Conservation (phyloP, 345 rosid species). For the Eucalyptus polybractea region DNA sequence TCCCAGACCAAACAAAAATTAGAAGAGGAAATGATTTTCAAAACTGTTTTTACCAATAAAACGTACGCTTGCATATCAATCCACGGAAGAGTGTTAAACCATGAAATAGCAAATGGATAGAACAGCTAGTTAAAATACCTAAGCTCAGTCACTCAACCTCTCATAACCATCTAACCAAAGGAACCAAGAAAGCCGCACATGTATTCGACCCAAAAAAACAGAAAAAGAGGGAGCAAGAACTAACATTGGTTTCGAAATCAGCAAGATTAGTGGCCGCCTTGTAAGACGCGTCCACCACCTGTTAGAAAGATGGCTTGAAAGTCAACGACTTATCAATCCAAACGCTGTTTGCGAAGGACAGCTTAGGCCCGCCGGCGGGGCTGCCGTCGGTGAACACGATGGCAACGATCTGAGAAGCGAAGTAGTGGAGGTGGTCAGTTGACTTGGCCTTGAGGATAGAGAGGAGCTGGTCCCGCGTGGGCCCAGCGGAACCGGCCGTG, state of each 20-base stretch:
- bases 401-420: background rate
- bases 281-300: background rate
- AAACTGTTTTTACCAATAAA: background rate
- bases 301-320: background rate
- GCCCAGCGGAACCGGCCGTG: background rate
- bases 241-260: slow-evolving; percentile 6
- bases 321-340: background rate
- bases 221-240: too few species aligned
- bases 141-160: too few species aligned
- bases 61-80: too few species aligned
- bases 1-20: background rate
- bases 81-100: too few species aligned
- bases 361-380: background rate
- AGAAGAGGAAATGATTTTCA: background rate
- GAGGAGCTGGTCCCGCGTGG: background rate
- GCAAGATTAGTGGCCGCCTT: background rate
- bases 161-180: too few species aligned
- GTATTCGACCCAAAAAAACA: background rate
- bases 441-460: slow-evolving; percentile 5
- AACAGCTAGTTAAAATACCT: too few species aligned
- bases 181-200: background rate
- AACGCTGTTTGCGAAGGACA: background rate
- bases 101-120: too few species aligned
- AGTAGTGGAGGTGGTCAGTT: background rate
- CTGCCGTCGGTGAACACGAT: background rate